Percentiles rank a stretch among this genome's conserved stretches.
These are phyloP conservation scores for Casuarina cunninghamiana DNA, from an alignment of 306 rosid genomes.

Conservation along the genomic window DNA sequence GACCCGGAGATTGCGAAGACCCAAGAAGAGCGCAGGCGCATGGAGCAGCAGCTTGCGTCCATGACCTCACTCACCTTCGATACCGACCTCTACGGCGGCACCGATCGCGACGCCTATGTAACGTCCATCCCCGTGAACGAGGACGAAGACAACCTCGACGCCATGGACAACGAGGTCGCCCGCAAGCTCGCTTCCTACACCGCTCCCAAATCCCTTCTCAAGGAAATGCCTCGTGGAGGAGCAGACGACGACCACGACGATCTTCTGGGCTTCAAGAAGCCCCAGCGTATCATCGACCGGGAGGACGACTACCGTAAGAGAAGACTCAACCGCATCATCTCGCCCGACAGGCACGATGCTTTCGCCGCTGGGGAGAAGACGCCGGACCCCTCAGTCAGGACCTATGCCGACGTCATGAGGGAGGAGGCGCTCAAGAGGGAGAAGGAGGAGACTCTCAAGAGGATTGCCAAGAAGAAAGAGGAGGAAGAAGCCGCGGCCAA, in stretches of 20 bases:
- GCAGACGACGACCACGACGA: slow-evolving; percentile 51
- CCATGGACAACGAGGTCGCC: slow-evolving; percentile 53
- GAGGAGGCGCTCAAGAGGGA: slow-evolving; percentile 69
- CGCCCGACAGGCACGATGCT: slow-evolving; percentile 68
- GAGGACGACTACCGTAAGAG: slow-evolving; percentile 63
- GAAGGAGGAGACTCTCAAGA: slow-evolving; percentile 57
- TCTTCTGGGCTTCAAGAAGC: slow-evolving; percentile 43
- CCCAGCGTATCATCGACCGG: slow-evolving; percentile 59
- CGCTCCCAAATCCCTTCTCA: slow-evolving; percentile 59
- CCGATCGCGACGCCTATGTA: slow-evolving; percentile 49
- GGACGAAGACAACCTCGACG: slow-evolving; percentile 58
- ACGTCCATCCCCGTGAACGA: slow-evolving; percentile 65
- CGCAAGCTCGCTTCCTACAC: slow-evolving; percentile 61
- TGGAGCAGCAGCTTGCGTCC: slow-evolving; percentile 71
- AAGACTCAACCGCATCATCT: slow-evolving; percentile 55
- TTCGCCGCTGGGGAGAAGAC: slow-evolving; percentile 76
- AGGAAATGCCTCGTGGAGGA: slow-evolving; percentile 52
- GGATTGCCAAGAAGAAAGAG: slow-evolving; percentile 60
- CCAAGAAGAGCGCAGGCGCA: slow-evolving; percentile 67
- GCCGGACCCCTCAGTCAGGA: slow-evolving; percentile 61
- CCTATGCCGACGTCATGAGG: slow-evolving; percentile 65
- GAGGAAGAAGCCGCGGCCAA: slow-evolving; percentile 52
- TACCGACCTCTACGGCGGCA: slow-evolving; percentile 54
- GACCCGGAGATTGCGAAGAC: slow-evolving; percentile 82
- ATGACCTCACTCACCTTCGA: slow-evolving; percentile 57